Conservation (phyloP, 257 asterid genomes). For the Vinca minor region DNA sequence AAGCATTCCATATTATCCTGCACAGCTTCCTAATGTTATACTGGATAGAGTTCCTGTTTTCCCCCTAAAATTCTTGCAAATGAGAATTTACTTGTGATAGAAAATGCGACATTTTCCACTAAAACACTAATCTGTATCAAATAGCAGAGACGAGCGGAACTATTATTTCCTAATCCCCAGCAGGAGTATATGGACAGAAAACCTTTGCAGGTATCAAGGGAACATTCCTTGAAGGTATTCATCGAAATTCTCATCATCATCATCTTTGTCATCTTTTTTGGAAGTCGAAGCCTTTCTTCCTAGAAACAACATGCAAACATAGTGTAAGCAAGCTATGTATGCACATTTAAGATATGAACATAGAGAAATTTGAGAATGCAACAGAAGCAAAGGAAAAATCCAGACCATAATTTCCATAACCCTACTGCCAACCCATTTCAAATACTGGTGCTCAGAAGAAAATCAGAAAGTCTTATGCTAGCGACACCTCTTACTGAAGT, state of each 20-base stretch:
- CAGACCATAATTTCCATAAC: not conserved
- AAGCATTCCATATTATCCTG: too few relatives aligned
- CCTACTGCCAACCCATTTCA: not conserved
- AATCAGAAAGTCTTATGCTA: not conserved
- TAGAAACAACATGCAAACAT: slow-evolving; percentile 17
- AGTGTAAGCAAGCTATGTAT: not conserved
- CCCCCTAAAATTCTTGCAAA: too few relatives aligned
- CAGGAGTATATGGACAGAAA: not conserved
- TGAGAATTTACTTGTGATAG: too few relatives aligned
- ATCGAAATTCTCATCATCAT: slow-evolving; percentile 67
- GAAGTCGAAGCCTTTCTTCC: slow-evolving; percentile 47
- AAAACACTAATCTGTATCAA: not conserved
- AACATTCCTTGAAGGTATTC: slow-evolving; percentile 90
- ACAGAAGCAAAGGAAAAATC: not conserved
- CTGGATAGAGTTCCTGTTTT: too few relatives aligned
- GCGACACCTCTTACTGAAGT: not conserved
- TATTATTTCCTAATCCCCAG: too few relatives aligned
- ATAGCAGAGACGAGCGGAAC: not conserved
- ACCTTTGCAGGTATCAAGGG: slow-evolving; percentile 38
- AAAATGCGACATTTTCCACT: too few relatives aligned
- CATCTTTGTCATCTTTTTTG: slow-evolving; percentile 19
- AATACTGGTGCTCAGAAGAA: not conserved
- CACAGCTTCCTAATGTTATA: too few relatives aligned
- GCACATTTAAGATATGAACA: not conserved
- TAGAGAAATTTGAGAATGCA: not conserved